These are phyloP conservation scores for Allomyces arbusculus DNA, from an alignment of 192 early-diverging fungal genomes.

Conservation along the genomic window DNA sequence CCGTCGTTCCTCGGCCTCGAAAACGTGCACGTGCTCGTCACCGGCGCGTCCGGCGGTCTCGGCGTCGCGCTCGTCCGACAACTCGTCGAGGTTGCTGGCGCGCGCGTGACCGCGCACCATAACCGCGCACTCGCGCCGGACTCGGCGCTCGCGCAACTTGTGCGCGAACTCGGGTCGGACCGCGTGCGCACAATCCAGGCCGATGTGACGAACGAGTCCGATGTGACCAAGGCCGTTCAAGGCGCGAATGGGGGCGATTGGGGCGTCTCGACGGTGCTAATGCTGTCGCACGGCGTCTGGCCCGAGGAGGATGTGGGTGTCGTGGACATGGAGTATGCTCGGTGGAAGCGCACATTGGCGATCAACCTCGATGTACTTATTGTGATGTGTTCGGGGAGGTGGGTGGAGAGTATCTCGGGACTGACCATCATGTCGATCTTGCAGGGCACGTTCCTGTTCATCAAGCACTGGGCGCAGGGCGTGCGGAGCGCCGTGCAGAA, in stretches of 20 bases:
- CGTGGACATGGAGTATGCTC: conserved; percentile 28
- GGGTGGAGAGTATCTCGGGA: too few species aligned
- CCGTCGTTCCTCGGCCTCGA: conserved; percentile 10
- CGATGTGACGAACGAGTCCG: conserved; percentile 16
- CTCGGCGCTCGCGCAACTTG: conserved; percentile 10
- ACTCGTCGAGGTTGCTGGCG: conserved; percentile 22
- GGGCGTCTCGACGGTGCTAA: conserved; percentile 7
- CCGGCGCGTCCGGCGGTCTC: conserved; percentile 35
- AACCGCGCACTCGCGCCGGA: conserved; percentile 9
- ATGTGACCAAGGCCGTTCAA: conserved; percentile 9
- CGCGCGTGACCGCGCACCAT: conserved; percentile 27
- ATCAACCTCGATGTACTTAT: conserved; percentile 21
- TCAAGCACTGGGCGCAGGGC: conserved; percentile 10
- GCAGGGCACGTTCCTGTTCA: conserved; percentile 22
- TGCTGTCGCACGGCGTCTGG: conserved; percentile 39
- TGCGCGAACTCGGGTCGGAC: conserved; percentile 8
- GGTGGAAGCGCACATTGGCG: conserved; percentile 22
- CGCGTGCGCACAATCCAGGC: conserved; percentile 11
- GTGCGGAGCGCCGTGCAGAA: conserved; percentile 6
- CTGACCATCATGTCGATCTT: too few species aligned
- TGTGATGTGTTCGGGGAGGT: neutral
- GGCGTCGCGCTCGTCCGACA: conserved; percentile 19
- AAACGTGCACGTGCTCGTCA: conserved; percentile 25
- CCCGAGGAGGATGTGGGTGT: conserved; percentile 18
- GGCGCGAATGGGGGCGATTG: neutral